Base-by-base conservation (phyloP, 2,329 filamentous ascomycete genomes). In the Penicillium fuscoglaucum region DNA sequence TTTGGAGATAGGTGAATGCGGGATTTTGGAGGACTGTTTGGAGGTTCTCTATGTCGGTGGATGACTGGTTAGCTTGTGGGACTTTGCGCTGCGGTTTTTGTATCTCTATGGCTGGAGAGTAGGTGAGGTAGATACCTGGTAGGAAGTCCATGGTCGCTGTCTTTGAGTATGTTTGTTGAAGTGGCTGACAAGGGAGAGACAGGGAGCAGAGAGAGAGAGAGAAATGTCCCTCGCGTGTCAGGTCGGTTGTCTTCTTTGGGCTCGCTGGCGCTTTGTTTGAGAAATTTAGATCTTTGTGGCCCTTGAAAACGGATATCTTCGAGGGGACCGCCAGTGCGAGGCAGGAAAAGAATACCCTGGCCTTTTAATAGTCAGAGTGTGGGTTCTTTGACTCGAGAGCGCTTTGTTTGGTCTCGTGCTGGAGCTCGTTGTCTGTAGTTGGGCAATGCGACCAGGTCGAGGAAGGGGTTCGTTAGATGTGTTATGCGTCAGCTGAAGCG, bases 11-110 rank as follows among this genome's bases (percentile, higher is more conserved):
- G 54, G 49, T 35, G 37, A 64, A 12, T 40, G 62, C 55, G 9
- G 65, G 60, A 41, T 65, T 40, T 37, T 59, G 55, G 55, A 67
- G 58, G 39, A 64, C 39, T 10, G 60, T 57, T 53, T 65, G 65
- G n/a, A 68, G 21, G 45, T 67, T 63, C 54, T 68, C 66, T 68
- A 31, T 13, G 13, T 41, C 24, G 2, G 15, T 28, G 48, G n/a
- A 43, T 44, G 17, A 19, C 49, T 58, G 40, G 43, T 58, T 51
- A 58, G 61, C 31, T 52, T 21, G 24, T 15, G 19, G 10, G 28
- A 40, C 24, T n/a, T 49, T 17, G 46, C 19, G 29, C 43, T 26
- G 28, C 6, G 29, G 10, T 29, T 13, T 10, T 21, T 24, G 31
- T 33, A 13, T 13, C 13, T 50, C 21, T 24, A 37, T 24, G 33